These are phyloP conservation scores for Chlorella variabilis DNA, from an alignment of 163 green algal genomes.

Conservation along the genomic window DNA sequence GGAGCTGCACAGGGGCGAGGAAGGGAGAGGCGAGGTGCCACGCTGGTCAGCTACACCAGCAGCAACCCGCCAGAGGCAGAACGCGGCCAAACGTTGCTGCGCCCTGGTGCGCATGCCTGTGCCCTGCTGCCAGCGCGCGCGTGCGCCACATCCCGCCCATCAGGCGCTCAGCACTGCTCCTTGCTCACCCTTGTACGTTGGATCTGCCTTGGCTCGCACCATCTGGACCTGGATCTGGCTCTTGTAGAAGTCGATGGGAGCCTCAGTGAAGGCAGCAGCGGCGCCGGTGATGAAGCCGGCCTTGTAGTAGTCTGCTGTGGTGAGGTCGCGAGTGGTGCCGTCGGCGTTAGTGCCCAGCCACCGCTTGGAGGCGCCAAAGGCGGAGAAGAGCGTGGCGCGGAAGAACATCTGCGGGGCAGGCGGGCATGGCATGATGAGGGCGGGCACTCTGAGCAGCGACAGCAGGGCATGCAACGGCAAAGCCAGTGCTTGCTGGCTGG, in stretches of 20 bases:
- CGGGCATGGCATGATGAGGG: not conserved
- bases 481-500: not conserved
- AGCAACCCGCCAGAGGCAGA: not conserved
- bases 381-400: constrained; percentile 87
- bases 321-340: constrained; percentile 69
- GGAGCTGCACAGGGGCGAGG: constrained; percentile 63
- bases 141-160: too few relatives aligned
- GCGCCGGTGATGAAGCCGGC: constrained; percentile 89
- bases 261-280: constrained; percentile 89
- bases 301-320: constrained; percentile 81
- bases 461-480: not conserved
- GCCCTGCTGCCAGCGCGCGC: too few relatives aligned
- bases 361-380: constrained; percentile 85
- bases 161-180: too few relatives aligned
- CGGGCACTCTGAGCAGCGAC: too few relatives aligned
- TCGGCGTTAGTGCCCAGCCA: constrained; percentile 85
- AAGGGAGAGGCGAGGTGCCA: not conserved
- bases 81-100: too few relatives aligned
- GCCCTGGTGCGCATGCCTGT: too few relatives aligned
- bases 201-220: constrained; percentile 81
- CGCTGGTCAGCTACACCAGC: too few relatives aligned
- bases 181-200: constrained; percentile 82
- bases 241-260: constrained; percentile 98
- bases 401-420: constrained; percentile 88
- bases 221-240: constrained; percentile 93